Evolutionary conservation across 805 yeast species (phyloP).

Genomic region (Yamadazyma ubonensis): DNA sequence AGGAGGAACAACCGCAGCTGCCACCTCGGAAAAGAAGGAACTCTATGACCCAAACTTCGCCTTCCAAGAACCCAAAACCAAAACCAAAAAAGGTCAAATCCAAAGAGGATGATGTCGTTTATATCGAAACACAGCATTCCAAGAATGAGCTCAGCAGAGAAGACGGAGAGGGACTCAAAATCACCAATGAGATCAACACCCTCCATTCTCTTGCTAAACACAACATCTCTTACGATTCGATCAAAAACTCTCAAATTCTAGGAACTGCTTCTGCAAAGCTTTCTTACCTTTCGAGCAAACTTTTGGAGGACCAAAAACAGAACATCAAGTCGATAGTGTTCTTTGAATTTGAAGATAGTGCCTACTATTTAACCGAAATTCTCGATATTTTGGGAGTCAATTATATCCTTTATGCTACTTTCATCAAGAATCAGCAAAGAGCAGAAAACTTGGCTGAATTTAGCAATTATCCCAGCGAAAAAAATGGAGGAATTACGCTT

Average conservation of each 20-base stretch:
- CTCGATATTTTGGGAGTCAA: constrained; percentile 60
- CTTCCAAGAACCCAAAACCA: constrained; percentile 4
- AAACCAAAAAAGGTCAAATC: constrained; percentile 1
- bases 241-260: constrained; percentile 39
- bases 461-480: constrained; percentile 33
- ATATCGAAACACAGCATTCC: constrained; percentile 7
- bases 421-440: constrained; percentile 49
- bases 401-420: constrained; percentile 64
- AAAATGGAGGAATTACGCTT: constrained; percentile 49
- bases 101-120: constrained; percentile 2
- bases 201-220: constrained; percentile 15
- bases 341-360: constrained; percentile 70
- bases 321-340: constrained; percentile 59
- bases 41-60: constrained; percentile 11
- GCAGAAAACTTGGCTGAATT: constrained; percentile 53
- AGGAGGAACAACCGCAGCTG: constrained; percentile 11
- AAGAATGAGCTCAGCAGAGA: constrained; percentile 16
- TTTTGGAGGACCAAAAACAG: constrained; percentile 50
- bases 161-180: constrained; percentile 21
- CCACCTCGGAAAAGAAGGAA: constrained; percentile 12
- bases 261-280: constrained; percentile 68
- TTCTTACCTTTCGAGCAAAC: constrained; percentile 55
- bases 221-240: constrained; percentile 16
- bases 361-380: constrained; percentile 64
- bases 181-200: constrained; percentile 25